Evolutionary conservation across 2,329 filamentous ascomycete species (phyloP).

Genomic region (Penicillium sp.): DNA sequence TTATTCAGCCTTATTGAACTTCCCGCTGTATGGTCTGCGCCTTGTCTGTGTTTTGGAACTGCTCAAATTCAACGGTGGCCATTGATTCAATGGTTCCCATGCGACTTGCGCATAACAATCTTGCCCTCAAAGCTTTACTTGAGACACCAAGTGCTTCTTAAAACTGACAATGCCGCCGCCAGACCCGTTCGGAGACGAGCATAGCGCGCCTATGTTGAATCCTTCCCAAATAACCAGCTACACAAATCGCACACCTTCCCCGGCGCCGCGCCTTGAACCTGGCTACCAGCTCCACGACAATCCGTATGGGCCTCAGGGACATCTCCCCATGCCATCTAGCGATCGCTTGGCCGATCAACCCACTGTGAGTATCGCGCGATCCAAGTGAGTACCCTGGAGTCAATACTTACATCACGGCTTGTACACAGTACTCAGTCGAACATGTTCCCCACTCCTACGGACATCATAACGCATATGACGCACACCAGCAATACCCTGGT

Average conservation of each 20-base stretch:
- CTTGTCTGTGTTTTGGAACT: not conserved
- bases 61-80: slow-evolving; percentile 1
- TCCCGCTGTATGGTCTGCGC: slow-evolving; percentile 3
- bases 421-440: slow-evolving; percentile 62
- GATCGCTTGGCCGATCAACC: slow-evolving; percentile 80
- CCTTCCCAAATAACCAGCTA: slow-evolving; percentile 46
- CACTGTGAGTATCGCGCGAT: slow-evolving; percentile 59
- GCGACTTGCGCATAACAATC: not conserved
- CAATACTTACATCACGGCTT: slow-evolving; percentile 8
- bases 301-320: slow-evolving; percentile 58
- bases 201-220: slow-evolving; percentile 47
- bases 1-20: slow-evolving; percentile 12
- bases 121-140: not conserved
- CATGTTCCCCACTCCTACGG: slow-evolving; percentile 62
- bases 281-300: slow-evolving; percentile 81
- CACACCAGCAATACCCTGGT: slow-evolving; percentile 52
- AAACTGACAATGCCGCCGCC: slow-evolving; percentile 27
- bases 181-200: slow-evolving; percentile 44
- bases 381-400: not conserved
- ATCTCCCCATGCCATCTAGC: slow-evolving; percentile 66
- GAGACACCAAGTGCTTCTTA: not conserved
- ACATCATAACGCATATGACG: slow-evolving; percentile 59
- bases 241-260: slow-evolving; percentile 65
- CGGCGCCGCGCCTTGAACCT: slow-evolving; percentile 64
- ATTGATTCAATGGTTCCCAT: slow-evolving; percentile 2